phyloP scores from a whole-genome alignment of 345 rosid species.

The Eucalyptus curtisii region DNA sequence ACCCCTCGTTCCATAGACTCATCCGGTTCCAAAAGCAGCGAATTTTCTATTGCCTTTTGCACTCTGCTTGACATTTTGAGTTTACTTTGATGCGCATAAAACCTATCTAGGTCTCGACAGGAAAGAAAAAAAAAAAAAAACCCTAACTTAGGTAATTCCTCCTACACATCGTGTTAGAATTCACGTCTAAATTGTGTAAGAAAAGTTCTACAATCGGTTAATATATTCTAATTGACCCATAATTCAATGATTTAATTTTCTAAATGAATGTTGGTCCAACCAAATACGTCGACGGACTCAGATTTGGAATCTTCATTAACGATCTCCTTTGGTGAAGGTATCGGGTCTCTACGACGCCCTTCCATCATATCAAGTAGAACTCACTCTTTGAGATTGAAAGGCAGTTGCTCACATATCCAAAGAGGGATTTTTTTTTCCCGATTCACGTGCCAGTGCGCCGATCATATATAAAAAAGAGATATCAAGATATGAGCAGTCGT shows the following conservation, averaged over 20 bases:
- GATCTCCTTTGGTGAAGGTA: not conserved
- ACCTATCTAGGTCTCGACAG: not conserved
- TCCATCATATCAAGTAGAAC: not conserved
- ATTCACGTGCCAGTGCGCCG: not conserved
- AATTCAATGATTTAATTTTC: not conserved
- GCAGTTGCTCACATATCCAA: not conserved
- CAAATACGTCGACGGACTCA: rapidly evolving
- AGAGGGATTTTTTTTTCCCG: not conserved
- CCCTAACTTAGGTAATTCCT: not conserved
- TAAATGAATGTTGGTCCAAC: not conserved
- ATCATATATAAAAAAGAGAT: not conserved
- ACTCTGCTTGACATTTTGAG: not conserved
- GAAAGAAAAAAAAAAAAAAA: not conserved
- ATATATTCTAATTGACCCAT: not conserved
- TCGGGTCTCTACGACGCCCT: rapidly evolving
- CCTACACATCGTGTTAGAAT: not conserved
- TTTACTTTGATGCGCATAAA: not conserved
- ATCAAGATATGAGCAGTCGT: not conserved
- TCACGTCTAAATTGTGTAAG: not conserved
- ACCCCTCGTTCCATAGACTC: not conserved
- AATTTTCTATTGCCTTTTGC: not conserved
- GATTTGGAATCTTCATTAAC: not conserved
- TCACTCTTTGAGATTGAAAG: not conserved
- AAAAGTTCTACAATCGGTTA: rapidly evolving
- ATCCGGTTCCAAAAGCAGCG: not conserved